A percentile compares a stretch with the other conserved stretches of the same genome.
These are phyloP conservation scores for Eucalyptus sp. DNA, from an alignment of 345 rosid species.

Conservation along the genomic window DNA sequence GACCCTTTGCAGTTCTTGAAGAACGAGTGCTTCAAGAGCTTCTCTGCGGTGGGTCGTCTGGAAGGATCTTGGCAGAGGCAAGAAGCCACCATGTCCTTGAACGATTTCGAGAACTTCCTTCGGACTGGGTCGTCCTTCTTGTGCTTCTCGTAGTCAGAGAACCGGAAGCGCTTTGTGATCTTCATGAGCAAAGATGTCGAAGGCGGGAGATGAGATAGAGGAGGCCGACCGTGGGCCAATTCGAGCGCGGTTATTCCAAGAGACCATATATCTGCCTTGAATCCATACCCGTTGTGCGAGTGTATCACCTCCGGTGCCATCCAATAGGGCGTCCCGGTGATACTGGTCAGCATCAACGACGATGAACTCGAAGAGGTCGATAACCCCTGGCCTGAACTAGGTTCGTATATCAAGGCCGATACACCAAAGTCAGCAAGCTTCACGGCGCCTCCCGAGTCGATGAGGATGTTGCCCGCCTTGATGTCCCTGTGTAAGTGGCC, in stretches of 20 bases:
- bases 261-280: constrained; percentile 94
- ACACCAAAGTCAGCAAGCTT: constrained; percentile 90
- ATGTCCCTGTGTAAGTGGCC: constrained; percentile 78
- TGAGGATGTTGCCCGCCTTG: constrained; percentile 70
- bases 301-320: constrained; percentile 98
- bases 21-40: constrained; percentile 60
- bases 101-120: constrained; percentile 68
- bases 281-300: constrained; percentile 77
- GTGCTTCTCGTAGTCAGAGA: constrained; percentile 54
- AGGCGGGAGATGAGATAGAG: constrained; percentile 70
- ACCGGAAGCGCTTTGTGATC: constrained; percentile 63
- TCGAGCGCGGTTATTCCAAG: constrained; percentile 87
- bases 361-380: constrained; percentile 8
- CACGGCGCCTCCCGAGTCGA: constrained; percentile 53
- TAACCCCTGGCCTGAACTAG: constrained; percentile 1
- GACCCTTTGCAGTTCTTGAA: constrained; percentile 61
- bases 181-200: constrained; percentile 69
- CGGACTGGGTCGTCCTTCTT: constrained; percentile 12
- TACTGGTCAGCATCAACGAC: constrained; percentile 40
- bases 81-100: constrained; percentile 73
- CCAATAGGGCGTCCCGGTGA: constrained; percentile 90
- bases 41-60: constrained; percentile 64
- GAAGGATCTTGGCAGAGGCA: constrained; percentile 78
- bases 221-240: constrained; percentile 80
- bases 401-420: constrained; percentile 69